Evolutionary conservation across 106 monocot species (phyloP).

Genomic region (Dioscorea alata): DNA sequence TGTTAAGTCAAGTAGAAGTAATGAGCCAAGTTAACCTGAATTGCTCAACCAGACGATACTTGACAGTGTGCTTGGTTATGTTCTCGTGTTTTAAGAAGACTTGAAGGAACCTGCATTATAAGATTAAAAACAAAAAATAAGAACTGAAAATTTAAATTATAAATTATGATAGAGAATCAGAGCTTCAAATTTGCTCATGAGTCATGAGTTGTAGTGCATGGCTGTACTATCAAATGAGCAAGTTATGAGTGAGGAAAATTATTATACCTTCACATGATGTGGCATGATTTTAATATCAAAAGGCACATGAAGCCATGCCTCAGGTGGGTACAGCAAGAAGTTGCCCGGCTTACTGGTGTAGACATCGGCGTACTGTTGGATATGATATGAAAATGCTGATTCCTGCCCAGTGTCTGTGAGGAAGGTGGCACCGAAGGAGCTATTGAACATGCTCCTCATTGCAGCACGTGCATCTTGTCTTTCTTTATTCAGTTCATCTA

Average conservation of each 20-base stretch:
- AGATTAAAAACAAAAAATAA: no score
- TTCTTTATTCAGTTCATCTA: conserved; percentile 68
- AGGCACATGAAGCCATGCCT: conserved; percentile 94
- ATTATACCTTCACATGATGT: conserved; percentile 85
- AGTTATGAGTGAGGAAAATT: not conserved
- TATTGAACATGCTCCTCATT: conserved; percentile 82
- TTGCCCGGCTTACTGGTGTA: conserved; percentile 97
- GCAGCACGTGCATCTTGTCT: conserved; percentile 35
- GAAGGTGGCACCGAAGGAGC: conserved; percentile 84
- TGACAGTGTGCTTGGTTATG: no score
- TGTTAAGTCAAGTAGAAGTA: no score
- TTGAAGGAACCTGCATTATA: no score
- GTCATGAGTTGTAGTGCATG: not conserved
- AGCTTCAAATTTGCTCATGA: not conserved
- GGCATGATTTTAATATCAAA: conserved; percentile 98
- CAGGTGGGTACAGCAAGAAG: conserved; percentile 53
- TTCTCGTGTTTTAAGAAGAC: no score
- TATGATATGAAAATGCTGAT: conserved; percentile 87
- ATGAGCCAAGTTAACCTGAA: no score
- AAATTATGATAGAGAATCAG: no score
- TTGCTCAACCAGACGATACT: no score
- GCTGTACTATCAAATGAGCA: not conserved
- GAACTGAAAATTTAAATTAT: no score
- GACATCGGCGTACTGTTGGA: conserved; percentile 94
- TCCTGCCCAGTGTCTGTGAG: conserved; percentile 92